These are phyloP conservation scores for Globisporangium recalcitrans DNA, from an alignment of 352 stramenopile species.

Conservation along the genomic window DNA sequence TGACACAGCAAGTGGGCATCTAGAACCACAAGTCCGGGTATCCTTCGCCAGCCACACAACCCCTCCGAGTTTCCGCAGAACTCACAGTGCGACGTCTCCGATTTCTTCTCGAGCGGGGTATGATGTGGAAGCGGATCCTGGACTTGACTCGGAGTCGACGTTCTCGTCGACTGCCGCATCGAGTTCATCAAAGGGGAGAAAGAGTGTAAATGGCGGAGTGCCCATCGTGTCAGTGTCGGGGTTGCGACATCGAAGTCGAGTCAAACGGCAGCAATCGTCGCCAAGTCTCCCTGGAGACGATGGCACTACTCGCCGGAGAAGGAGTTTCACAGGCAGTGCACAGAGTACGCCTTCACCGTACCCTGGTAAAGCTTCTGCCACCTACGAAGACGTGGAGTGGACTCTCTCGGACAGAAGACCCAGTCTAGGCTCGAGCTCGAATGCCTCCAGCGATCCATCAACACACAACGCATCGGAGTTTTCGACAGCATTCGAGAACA, in stretches of 20 bases:
- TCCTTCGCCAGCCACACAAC: slow-evolving; percentile 11
- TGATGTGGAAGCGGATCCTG: slow-evolving; percentile 5
- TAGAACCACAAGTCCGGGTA: slow-evolving; percentile 22
- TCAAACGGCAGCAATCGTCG: slow-evolving; percentile 28
- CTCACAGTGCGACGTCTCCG: slow-evolving; percentile 7
- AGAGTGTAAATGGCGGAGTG: slow-evolving; percentile 2
- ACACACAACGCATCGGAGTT: not conserved
- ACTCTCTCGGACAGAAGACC: slow-evolving; percentile 3
- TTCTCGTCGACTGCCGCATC: slow-evolving; percentile 4
- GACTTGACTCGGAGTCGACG: slow-evolving; percentile 6
- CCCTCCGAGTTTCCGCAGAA: slow-evolving; percentile 13
- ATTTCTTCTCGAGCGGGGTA: not conserved
- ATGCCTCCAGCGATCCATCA: slow-evolving; percentile 1
- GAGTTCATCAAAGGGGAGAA: slow-evolving; percentile 6
- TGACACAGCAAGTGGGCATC: slow-evolving; percentile 12
- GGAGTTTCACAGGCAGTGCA: slow-evolving; percentile 16
- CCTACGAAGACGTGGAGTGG: slow-evolving; percentile 15
- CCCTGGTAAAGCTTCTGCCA: not conserved
- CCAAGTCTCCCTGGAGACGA: slow-evolving; percentile 14
- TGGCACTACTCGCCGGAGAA: slow-evolving; percentile 12
- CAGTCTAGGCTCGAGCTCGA: slow-evolving; percentile 5
- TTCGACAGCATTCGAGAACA: slow-evolving; percentile 1
- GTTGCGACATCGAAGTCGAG: slow-evolving; percentile 15
- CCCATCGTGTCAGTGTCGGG: slow-evolving; percentile 10
- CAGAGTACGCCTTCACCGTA: not conserved